Evolutionary conservation across 768 basidiomycete species (phyloP).

Genomic region (Suillus luteus): DNA sequence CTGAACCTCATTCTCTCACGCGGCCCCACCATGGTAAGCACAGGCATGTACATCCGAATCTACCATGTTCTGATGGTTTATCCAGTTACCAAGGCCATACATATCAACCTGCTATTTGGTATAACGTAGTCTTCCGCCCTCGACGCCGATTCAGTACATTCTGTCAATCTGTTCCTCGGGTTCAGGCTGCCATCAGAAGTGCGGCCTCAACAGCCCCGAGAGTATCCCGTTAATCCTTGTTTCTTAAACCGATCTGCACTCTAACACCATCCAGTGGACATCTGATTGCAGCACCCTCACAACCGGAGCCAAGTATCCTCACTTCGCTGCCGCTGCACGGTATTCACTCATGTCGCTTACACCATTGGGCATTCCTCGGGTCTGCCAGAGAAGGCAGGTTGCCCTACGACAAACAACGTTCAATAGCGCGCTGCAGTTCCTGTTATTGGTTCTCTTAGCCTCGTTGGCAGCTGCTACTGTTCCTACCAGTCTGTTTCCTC

Average conservation of each 20-base stretch:
- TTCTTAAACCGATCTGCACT: background rate
- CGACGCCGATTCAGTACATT: background rate
- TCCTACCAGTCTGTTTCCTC: background rate
- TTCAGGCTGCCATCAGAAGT: conserved; percentile 4
- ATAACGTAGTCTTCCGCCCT: background rate
- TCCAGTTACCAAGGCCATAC: background rate
- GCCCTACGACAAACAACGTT: background rate
- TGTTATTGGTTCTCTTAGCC: background rate
- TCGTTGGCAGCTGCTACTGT: background rate
- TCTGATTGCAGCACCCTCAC: background rate
- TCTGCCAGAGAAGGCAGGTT: conserved; percentile 2
- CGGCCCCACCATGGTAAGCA: background rate
- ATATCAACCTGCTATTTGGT: background rate
- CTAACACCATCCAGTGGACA: background rate
- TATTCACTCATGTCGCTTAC: background rate
- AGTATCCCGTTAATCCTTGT: background rate
- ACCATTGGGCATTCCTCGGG: conserved; percentile 2
- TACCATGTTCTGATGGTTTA: background rate
- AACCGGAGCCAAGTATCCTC: background rate
- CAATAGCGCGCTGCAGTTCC: background rate
- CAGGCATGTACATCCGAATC: background rate
- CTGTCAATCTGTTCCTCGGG: background rate
- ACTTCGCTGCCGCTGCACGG: background rate
- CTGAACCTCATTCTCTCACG: background rate
- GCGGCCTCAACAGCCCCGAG: conserved; percentile 1